A percentile compares a stretch with the other conserved stretches of the same genome.
phyloP scores from a whole-genome alignment of 2,329 filamentous ascomycete genomes.

The Whalleya microplaca region DNA sequence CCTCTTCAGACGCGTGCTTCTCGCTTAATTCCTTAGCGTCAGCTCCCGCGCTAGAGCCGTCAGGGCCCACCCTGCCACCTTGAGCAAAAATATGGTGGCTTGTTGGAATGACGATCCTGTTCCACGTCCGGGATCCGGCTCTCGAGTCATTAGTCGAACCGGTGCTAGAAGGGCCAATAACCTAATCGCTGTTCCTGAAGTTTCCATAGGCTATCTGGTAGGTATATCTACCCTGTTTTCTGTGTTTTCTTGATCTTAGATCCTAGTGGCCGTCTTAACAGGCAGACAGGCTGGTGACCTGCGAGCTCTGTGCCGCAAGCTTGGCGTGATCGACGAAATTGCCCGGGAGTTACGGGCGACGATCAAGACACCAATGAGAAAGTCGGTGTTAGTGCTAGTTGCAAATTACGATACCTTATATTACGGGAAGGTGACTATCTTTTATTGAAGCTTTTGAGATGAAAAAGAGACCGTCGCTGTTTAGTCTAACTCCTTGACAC shows the following conservation, averaged over 20 bases:
- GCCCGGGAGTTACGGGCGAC: conserved; percentile 15
- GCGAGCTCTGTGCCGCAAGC: conserved; percentile 21
- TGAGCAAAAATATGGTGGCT: conserved; percentile 26
- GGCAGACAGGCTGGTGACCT: conserved; percentile 1
- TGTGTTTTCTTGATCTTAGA: conserved; percentile 16
- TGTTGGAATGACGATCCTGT: conserved; percentile 31
- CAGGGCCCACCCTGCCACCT: conserved; percentile 8
- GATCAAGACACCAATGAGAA: conserved; percentile 22
- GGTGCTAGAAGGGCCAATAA: neutral
- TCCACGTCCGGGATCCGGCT: too few relatives aligned
- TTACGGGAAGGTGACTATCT: neutral
- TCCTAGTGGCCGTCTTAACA: conserved; percentile 6
- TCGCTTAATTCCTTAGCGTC: conserved; percentile 23
- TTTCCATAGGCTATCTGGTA: neutral
- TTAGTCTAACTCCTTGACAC: neutral
- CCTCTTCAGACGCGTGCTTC: conserved; percentile 18
- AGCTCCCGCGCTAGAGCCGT: conserved; percentile 16
- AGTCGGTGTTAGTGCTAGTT: conserved; percentile 19
- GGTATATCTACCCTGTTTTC: neutral
- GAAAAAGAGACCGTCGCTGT: too few relatives aligned
- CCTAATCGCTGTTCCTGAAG: neutral
- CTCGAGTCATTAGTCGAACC: too few relatives aligned
- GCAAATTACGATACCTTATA: conserved; percentile 17
- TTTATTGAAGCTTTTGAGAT: neutral
- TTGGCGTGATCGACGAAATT: conserved; percentile 24